Percentiles rank a stretch among this genome's conserved stretches.
These are phyloP conservation scores for Phyllostachys edulis DNA, from an alignment of 176 grass and related monocot species.

Conservation along the genomic window DNA sequence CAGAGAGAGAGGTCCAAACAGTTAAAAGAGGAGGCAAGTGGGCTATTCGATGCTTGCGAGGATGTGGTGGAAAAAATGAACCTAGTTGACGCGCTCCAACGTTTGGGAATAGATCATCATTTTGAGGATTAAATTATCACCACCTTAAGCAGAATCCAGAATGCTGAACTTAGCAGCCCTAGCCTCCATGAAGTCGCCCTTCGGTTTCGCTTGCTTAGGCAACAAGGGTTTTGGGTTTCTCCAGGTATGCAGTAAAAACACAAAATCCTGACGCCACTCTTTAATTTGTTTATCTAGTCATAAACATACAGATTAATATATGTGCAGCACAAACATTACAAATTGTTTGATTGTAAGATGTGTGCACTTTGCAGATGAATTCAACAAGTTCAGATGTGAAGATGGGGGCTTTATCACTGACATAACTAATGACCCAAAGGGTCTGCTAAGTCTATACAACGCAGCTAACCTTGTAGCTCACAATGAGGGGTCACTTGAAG, in stretches of 20 bases:
- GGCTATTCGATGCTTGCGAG: background rate
- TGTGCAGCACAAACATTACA: background rate
- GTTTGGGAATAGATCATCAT: background rate
- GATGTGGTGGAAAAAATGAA: background rate
- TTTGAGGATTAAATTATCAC: background rate
- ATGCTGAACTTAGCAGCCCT: background rate
- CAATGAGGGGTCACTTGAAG: background rate
- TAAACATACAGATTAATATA: too few relatives aligned
- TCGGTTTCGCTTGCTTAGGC: background rate
- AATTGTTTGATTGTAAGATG: background rate
- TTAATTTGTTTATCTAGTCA: too few relatives aligned
- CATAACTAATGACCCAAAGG: constrained; percentile 9
- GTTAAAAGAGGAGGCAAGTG: background rate
- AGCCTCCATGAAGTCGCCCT: background rate
- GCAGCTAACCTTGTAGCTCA: constrained; percentile 10
- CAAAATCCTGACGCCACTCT: too few relatives aligned
- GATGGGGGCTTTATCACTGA: background rate
- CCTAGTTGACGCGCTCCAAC: background rate
- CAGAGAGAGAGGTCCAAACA: background rate
- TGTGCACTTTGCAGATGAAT: constrained; percentile 18
- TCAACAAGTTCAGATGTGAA: constrained; percentile 14
- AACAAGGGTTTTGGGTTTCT: background rate
- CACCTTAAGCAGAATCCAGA: background rate
- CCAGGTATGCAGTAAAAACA: background rate
- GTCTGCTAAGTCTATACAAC: constrained; percentile 25